Evolutionary conservation across 371 early-diverging fungal species (phyloP), one percentile per base, ranked within the genome.

Genomic region (Syncephalastrum monosporum): DNA sequence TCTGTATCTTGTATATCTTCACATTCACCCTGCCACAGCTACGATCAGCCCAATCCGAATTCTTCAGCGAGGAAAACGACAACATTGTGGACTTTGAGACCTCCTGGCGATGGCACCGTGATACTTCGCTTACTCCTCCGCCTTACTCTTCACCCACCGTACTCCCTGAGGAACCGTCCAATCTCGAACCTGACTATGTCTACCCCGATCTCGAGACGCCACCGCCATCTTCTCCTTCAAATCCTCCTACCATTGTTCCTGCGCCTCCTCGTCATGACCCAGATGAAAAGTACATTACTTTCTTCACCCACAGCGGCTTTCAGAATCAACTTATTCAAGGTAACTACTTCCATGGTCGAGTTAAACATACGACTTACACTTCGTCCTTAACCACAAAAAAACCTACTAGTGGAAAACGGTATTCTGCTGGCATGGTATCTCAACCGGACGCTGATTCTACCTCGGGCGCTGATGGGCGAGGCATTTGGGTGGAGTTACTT

Each of bases 311-410:
- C 60, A 78, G 80, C 25, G 80, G 82, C 0, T 79, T 86, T 54
- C 82, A 84, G 51, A 83, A 83, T 55, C 86, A 86, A 61, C 58
- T 79, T 3, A 75, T 75, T 57, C 74, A 75, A 73, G 76, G 79
- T 74, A 66, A 50, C 13, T 4, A 6, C 42, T 43, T 10, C 8
- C 17, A 0, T 47, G 8, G 53, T 3, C 5, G 16, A 27, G 17
- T 52, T 47, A 45, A 12, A 21, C 17, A 21, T 19, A 17, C 21
- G 16, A 38, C 23, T 60, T 49, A 21, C 38, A 33, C 8, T 33
- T 42, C 15, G 15, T 42, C 27, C 46, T 46, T 45, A 5, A 21
- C n/a, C n/a, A n/a, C 13, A 56, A 6, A 29, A 29, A 41, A 43
- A 29, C 2, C 21, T 2, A 21, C 21, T 52, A 79, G 79, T 84